Conservation (phyloP, 345 rosid species). For the Trapa incisa region DNA sequence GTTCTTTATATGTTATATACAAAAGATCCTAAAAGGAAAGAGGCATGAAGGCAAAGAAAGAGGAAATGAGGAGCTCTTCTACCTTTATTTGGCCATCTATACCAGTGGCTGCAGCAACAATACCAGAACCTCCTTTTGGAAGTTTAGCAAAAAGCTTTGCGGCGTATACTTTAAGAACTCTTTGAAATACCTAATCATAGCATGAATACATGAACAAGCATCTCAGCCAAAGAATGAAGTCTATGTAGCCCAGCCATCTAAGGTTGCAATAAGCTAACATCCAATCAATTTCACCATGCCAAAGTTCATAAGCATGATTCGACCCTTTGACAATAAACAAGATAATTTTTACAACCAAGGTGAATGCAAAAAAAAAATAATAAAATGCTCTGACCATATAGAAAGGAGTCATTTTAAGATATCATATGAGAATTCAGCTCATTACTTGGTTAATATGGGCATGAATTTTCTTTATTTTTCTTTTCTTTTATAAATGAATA, state of each 20-base stretch:
- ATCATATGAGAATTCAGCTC: neutral
- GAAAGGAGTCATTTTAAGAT: neutral
- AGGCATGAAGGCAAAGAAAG: too few relatives aligned
- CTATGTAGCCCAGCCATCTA: too few relatives aligned
- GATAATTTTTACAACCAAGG: neutral
- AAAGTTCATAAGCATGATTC: neutral
- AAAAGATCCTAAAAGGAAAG: neutral
- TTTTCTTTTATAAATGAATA: too few relatives aligned
- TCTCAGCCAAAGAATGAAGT: neutral
- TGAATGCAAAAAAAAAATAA: neutral
- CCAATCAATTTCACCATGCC: neutral
- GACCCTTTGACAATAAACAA: neutral
- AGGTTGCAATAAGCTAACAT: too few relatives aligned
- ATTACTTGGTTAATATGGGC: neutral
- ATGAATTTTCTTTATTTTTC: too few relatives aligned
- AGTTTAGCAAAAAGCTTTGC: conserved; percentile 73
- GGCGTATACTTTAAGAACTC: conserved; percentile 81
- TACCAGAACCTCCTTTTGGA: conserved; percentile 88
- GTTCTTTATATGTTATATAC: conserved; percentile 2
- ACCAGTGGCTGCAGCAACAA: conserved; percentile 98
- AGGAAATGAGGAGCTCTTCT: neutral
- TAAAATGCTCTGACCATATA: neutral
- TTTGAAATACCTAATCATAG: conserved; percentile 70
- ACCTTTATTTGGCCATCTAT: conserved; percentile 98
- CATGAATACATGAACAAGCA: neutral